Conservation (phyloP, 2,329 filamentous ascomycete genomes). For the Seiridium unicorne region DNA sequence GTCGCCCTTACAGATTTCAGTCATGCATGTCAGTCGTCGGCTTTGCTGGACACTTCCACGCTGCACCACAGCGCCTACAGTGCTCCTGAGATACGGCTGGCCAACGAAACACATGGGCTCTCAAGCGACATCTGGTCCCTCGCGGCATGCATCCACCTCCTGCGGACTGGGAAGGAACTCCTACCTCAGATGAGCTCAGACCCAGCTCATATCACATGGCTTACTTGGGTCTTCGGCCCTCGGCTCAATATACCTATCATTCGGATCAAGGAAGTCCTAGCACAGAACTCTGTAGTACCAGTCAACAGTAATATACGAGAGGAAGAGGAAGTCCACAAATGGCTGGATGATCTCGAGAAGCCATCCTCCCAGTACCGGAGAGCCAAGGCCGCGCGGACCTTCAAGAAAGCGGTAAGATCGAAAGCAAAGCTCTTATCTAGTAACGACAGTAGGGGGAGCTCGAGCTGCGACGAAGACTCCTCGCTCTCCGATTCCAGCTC, state of each 20-base stretch:
- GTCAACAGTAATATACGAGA: background rate
- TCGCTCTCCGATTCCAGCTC: background rate
- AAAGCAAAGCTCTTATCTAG: background rate
- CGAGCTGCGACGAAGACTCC: background rate
- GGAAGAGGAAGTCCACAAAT: background rate
- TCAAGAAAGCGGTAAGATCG: background rate
- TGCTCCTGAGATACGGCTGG: background rate
- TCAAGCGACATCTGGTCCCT: constrained; percentile 1
- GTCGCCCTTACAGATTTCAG: background rate
- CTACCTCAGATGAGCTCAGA: background rate
- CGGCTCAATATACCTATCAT: background rate
- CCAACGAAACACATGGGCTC: background rate
- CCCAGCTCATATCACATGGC: background rate
- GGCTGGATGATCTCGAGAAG: background rate
- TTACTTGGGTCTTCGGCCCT: background rate
- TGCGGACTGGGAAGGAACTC: background rate
- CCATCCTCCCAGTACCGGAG: background rate
- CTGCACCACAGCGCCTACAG: background rate
- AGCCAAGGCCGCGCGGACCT: background rate
- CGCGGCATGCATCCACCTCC: background rate
- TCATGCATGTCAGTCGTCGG: background rate
- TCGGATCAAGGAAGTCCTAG: background rate
- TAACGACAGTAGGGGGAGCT: background rate
- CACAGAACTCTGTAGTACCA: background rate
- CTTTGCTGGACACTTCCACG: background rate